These are phyloP conservation scores for Hamigera avellanea DNA, from an alignment of 495 filamentous ascomycete genomes.

Conservation along the genomic window DNA sequence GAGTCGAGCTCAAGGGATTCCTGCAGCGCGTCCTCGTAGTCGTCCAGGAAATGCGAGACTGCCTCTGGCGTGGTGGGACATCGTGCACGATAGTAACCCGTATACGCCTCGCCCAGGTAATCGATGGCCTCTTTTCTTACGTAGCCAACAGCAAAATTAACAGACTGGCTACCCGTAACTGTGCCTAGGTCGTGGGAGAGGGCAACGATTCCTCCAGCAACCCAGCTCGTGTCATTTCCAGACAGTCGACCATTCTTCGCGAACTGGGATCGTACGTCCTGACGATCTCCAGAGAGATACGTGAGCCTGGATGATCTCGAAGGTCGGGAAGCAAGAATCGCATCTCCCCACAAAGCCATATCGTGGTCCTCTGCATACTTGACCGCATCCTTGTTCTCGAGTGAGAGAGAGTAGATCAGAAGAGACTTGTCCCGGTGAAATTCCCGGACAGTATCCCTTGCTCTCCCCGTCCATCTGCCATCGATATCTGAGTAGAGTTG, in stretches of 20 bases:
- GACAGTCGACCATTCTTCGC: slow-evolving; percentile 11
- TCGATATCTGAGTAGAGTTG: slow-evolving; percentile 41
- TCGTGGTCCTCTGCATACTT: slow-evolving; percentile 28
- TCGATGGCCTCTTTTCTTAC: slow-evolving; percentile 33
- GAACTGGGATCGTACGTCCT: slow-evolving; percentile 15
- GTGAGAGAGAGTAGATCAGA: slow-evolving; percentile 18
- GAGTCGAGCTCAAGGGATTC: slow-evolving; percentile 25
- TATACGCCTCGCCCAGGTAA: slow-evolving; percentile 33
- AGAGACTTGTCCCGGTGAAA: slow-evolving; percentile 17
- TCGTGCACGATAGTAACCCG: slow-evolving; percentile 30
- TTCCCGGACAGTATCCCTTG: slow-evolving; percentile 12
- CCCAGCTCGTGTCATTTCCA: slow-evolving; percentile 12
- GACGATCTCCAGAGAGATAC: slow-evolving; percentile 13
- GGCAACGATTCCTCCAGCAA: slow-evolving; percentile 19
- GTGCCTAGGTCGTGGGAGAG: slow-evolving; percentile 32
- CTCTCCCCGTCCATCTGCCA: slow-evolving; percentile 34
- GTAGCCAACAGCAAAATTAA: slow-evolving; percentile 38
- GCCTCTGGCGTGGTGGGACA: slow-evolving; percentile 20
- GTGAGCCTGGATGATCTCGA: slow-evolving; percentile 16
- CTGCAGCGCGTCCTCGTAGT: slow-evolving; percentile 26
- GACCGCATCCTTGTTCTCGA: slow-evolving; percentile 17
- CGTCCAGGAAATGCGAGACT: slow-evolving; percentile 29
- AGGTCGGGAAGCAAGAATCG: slow-evolving; percentile 18
- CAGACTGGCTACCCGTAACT: slow-evolving; percentile 15
- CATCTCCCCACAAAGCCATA: slow-evolving; percentile 35